A percentile compares a stretch with the other conserved stretches of the same genome.
phyloP scores from a whole-genome alignment of 2,329 filamentous ascomycete genomes.

The Aspergillus chevalieri region DNA sequence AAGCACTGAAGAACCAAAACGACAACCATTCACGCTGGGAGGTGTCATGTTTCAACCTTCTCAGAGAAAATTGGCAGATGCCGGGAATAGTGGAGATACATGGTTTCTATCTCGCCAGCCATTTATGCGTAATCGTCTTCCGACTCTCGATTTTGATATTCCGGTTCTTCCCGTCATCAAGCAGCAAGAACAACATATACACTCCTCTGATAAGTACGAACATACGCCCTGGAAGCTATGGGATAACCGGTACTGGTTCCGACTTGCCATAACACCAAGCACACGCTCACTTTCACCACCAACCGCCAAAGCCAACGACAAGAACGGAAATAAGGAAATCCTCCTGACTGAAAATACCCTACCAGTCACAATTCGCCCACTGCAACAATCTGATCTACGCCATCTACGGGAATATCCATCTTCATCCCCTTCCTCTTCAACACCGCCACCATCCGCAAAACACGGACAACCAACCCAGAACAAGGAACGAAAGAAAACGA shows the following conservation, averaged over 20 bases:
- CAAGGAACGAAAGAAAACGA: background rate
- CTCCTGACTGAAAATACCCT: background rate
- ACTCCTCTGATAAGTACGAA: background rate
- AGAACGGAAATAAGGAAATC: no score
- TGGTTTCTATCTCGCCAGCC: constrained; percentile 37
- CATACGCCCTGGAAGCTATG: constrained; percentile 39
- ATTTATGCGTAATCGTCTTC: constrained; percentile 23
- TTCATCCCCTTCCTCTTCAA: background rate
- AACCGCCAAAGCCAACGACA: no score
- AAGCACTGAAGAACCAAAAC: background rate
- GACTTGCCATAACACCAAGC: constrained; percentile 30
- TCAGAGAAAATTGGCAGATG: constrained; percentile 2
- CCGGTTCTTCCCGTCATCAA: background rate
- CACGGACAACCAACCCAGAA: no score
- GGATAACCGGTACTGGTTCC: constrained; percentile 54
- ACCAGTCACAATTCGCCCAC: constrained; percentile 36
- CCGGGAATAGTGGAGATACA: constrained; percentile 15
- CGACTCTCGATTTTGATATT: constrained; percentile 16
- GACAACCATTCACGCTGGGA: constrained; percentile 43
- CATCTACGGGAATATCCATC: background rate
- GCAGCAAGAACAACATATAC: background rate
- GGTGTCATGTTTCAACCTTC: constrained; percentile 45
- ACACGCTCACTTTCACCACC: background rate
- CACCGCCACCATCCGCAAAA: no score
- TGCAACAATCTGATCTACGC: constrained; percentile 26